These are phyloP conservation scores for Phytophthora lateralis DNA, from an alignment of 352 stramenopile genomes.

Conservation along the genomic window DNA sequence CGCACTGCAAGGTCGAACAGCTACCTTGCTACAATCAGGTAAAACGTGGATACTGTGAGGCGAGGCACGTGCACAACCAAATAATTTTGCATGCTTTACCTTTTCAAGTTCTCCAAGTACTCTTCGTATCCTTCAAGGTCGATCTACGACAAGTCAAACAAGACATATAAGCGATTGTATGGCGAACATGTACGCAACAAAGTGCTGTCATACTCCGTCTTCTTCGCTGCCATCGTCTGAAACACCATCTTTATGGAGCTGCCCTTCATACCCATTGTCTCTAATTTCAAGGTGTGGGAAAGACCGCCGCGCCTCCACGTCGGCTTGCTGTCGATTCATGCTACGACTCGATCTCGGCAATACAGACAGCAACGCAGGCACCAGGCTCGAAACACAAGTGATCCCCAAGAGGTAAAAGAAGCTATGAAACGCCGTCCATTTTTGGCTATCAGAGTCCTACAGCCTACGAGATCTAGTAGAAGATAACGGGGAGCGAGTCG, in stretches of 20 bases:
- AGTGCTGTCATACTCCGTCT: conserved; percentile 24
- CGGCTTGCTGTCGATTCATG: conserved; percentile 23
- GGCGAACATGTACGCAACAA: neutral
- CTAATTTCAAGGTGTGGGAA: conserved; percentile 10
- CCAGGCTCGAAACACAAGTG: neutral
- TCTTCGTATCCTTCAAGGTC: conserved; percentile 69
- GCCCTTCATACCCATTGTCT: neutral
- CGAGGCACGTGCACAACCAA: neutral
- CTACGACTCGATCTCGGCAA: neutral
- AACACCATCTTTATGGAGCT: conserved; percentile 6
- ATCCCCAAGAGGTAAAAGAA: conserved; percentile 2
- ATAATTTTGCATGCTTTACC: conserved; percentile 21
- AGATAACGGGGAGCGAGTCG: conserved; percentile 13
- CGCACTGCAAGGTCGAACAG: conserved; percentile 45
- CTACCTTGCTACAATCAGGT: conserved; percentile 37
- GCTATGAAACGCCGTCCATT: conserved; percentile 18
- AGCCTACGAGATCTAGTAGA: conserved; percentile 13
- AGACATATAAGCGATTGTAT: conserved; percentile 4
- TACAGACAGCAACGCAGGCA: neutral
- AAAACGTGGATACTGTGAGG: conserved; percentile 1
- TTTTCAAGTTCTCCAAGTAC: conserved; percentile 57
- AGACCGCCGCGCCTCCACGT: conserved; percentile 2
- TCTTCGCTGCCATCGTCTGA: conserved; percentile 16
- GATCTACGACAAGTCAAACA: conserved; percentile 33
- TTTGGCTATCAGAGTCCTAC: conserved; percentile 6